These are phyloP conservation scores for Aquanectria penicillioides DNA, from an alignment of 2,329 filamentous ascomycete species.

Conservation along the genomic window DNA sequence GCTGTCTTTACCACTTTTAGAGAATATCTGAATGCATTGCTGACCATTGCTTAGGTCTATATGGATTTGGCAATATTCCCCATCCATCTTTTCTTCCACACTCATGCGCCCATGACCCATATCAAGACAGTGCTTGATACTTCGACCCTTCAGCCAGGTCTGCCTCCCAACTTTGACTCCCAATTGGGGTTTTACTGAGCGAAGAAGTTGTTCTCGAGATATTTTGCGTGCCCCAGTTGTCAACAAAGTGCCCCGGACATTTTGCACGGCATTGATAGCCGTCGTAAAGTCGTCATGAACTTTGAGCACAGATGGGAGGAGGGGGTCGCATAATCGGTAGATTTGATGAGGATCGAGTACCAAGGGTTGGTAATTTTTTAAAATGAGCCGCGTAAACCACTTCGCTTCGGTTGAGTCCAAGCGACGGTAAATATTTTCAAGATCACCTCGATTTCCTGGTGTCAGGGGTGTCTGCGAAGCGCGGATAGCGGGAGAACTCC, in stretches of 20 bases:
- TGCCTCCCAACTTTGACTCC: constrained; percentile 74
- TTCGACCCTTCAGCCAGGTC: constrained; percentile 72
- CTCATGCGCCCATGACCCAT: constrained; percentile 73
- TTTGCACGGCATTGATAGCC: constrained; percentile 65
- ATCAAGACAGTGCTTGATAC: constrained; percentile 78
- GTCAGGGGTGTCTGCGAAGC: constrained; percentile 41
- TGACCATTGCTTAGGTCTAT: constrained; percentile 69
- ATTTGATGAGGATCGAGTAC: constrained; percentile 66
- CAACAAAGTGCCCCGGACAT: constrained; percentile 30
- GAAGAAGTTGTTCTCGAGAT: constrained; percentile 36
- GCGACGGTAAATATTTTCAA: constrained; percentile 68
- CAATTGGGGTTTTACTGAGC: constrained; percentile 59
- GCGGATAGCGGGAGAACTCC: constrained; percentile 74
- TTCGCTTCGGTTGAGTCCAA: constrained; percentile 78
- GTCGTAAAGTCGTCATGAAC: constrained; percentile 75
- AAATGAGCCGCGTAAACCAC: constrained; percentile 84
- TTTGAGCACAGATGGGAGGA: constrained; percentile 75
- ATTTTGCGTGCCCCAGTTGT: constrained; percentile 28
- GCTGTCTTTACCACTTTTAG: constrained; percentile 91
- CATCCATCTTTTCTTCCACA: constrained; percentile 85
- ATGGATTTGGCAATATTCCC: constrained; percentile 91
- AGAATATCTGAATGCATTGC: constrained; percentile 80
- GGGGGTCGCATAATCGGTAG: constrained; percentile 71
- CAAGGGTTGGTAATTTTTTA: constrained; percentile 80
- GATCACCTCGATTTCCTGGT: constrained; percentile 50